A percentile compares a stretch with the other conserved stretches of the same genome.
Conservation (phyloP, 805 yeast species). For the Candida argentea region DNA sequence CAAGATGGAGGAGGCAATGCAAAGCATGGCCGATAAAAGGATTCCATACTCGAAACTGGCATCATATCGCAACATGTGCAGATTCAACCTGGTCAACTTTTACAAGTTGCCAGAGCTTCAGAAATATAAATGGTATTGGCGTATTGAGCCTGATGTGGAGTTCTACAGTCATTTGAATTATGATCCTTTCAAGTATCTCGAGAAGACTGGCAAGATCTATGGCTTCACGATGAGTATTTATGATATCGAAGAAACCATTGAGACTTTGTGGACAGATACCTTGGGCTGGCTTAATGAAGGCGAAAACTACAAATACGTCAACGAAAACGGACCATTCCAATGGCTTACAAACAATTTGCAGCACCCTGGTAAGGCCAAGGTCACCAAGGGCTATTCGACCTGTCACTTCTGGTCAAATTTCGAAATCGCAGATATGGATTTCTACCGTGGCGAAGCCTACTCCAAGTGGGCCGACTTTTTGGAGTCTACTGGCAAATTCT, state of each 20-base stretch:
- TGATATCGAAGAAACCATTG: slow-evolving; percentile 75
- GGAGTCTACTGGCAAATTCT: slow-evolving; percentile 74
- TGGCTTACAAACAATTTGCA: slow-evolving; percentile 4
- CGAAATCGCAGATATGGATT: slow-evolving; percentile 77
- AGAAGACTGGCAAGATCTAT: slow-evolving; percentile 53
- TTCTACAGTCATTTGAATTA: slow-evolving; percentile 86
- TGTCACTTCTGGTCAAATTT: slow-evolving; percentile 93
- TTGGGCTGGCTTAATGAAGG: slow-evolving; percentile 49
- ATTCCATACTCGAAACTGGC: slow-evolving; percentile 76
- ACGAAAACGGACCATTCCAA: slow-evolving; percentile 13
- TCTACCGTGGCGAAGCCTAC: slow-evolving; percentile 60
- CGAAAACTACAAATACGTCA: slow-evolving; percentile 36
- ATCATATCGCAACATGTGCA: slow-evolving; percentile 90
- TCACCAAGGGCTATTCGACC: slow-evolving; percentile 52
- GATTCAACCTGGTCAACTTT: slow-evolving; percentile 81
- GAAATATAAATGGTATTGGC: slow-evolving; percentile 86
- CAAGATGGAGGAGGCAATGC: slow-evolving; percentile 46
- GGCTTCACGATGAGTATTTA: slow-evolving; percentile 76
- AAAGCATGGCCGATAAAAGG: slow-evolving; percentile 71
- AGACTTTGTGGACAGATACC: slow-evolving; percentile 69
- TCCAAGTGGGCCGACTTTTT: slow-evolving; percentile 56
- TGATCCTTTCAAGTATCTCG: slow-evolving; percentile 86
- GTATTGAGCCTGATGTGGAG: slow-evolving; percentile 89
- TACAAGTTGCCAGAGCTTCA: slow-evolving; percentile 67
- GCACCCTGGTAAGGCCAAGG: slow-evolving; percentile 7